Evolutionary conservation across 2,329 filamentous ascomycete species (phyloP).

Genomic region (Tolypocladium ovalisporum): DNA sequence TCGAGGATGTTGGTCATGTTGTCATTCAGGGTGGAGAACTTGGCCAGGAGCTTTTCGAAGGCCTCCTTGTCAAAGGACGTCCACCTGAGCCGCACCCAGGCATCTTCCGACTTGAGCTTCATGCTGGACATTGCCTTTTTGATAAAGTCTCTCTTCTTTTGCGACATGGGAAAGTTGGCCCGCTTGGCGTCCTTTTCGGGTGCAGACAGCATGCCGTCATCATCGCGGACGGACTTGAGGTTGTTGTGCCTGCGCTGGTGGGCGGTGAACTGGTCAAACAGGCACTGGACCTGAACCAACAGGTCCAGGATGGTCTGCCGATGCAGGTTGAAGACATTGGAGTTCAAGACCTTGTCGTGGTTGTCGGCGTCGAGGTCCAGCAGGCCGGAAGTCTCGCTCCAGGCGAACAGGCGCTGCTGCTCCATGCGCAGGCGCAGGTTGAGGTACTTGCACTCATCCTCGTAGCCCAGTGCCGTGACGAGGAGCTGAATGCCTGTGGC

Average conservation of each 20-base stretch:
- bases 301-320: slow-evolving; percentile 37
- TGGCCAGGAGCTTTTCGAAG: slow-evolving; percentile 31
- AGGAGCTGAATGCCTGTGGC: slow-evolving; percentile 32
- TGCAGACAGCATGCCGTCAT: slow-evolving; percentile 20
- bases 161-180: slow-evolving; percentile 32
- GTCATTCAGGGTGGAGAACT: slow-evolving; percentile 34
- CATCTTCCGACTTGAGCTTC: slow-evolving; percentile 23
- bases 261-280: slow-evolving; percentile 34
- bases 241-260: slow-evolving; percentile 27
- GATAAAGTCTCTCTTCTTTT: slow-evolving; percentile 29
- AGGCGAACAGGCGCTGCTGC: slow-evolving; percentile 37
- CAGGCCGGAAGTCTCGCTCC: slow-evolving; percentile 37
- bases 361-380: slow-evolving; percentile 31
- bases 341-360: slow-evolving; percentile 28
- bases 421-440: slow-evolving; percentile 38
- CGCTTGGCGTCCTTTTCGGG: slow-evolving; percentile 32
- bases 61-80: slow-evolving; percentile 33
- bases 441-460: slow-evolving; percentile 36
- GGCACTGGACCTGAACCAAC: slow-evolving; percentile 33
- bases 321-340: slow-evolving; percentile 36
- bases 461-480: slow-evolving; percentile 33
- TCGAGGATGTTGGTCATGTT: slow-evolving; percentile 37
- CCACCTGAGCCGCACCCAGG: slow-evolving; percentile 28
- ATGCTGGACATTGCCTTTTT: slow-evolving; percentile 29
- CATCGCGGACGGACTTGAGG: slow-evolving; percentile 22